Conservation (phyloP, 176 grass and related monocot species). For the Musa troglodytarum region DNA sequence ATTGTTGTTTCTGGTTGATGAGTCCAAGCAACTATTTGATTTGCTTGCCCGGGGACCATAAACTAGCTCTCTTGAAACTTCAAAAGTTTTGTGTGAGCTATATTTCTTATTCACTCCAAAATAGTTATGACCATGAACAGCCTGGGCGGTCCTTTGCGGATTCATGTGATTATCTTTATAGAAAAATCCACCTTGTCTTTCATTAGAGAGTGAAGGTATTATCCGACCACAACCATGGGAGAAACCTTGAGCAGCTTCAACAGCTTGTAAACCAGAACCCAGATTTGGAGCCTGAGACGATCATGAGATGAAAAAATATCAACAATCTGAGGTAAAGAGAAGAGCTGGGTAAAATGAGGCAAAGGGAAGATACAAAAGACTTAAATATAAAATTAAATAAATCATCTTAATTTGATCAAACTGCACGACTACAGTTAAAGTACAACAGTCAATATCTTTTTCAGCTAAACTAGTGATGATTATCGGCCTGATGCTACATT, state of each 20-base stretch:
- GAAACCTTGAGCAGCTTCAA: neutral
- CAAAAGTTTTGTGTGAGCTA: conserved; percentile 20
- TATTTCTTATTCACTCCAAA: conserved; percentile 26
- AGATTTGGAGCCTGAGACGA: neutral
- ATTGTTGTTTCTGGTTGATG: conserved; percentile 20
- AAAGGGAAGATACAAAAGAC: too few species aligned
- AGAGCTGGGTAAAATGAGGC: too few species aligned
- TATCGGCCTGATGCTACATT: neutral
- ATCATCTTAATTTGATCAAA: neutral
- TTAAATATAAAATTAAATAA: neutral
- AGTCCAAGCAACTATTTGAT: conserved; percentile 21
- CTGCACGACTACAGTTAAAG: neutral
- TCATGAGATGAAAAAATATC: neutral
- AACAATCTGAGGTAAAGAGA: neutral
- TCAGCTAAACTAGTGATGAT: neutral
- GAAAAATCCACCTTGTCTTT: neutral
- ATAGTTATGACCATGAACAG: conserved; percentile 10
- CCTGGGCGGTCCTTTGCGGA: conserved; percentile 4
- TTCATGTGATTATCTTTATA: conserved; percentile 6
- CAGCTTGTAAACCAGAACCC: neutral
- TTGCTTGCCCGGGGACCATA: conserved; percentile 34
- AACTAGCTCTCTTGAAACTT: conserved; percentile 30
- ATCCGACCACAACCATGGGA: neutral
- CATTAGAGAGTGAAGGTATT: neutral
- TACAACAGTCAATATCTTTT: neutral